These are phyloP conservation scores for Xylaria bambusicola DNA, from an alignment of 495 filamentous ascomycete genomes.

Conservation along the genomic window DNA sequence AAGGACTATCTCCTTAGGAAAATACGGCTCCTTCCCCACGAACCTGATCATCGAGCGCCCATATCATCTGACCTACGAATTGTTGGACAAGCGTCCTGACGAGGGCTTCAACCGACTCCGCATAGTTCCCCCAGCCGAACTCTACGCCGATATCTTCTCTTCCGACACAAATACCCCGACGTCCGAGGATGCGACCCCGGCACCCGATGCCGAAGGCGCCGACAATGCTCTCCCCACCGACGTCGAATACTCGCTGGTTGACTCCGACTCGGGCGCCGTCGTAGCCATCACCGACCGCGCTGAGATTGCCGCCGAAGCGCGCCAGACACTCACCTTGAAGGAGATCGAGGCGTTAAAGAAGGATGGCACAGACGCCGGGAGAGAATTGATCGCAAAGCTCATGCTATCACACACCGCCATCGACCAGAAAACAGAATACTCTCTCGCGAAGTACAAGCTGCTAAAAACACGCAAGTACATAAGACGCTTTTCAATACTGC, in stretches of 20 bases:
- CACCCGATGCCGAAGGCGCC: slow-evolving; percentile 35
- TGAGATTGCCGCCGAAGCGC: slow-evolving; percentile 75
- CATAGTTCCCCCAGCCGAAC: slow-evolving; percentile 76
- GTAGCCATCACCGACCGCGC: slow-evolving; percentile 78
- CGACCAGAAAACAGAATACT: slow-evolving; percentile 92
- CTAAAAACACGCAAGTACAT: slow-evolving; percentile 94
- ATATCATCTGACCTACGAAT: slow-evolving; percentile 86
- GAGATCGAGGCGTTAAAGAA: slow-evolving; percentile 93
- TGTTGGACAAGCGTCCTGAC: slow-evolving; percentile 66
- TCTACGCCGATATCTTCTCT: slow-evolving; percentile 77
- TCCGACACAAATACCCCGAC: slow-evolving; percentile 45
- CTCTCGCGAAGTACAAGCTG: slow-evolving; percentile 90
- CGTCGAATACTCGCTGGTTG: slow-evolving; percentile 46
- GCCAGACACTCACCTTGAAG: slow-evolving; percentile 77
- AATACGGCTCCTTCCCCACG: slow-evolving; percentile 83
- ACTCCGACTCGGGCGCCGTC: slow-evolving; percentile 51
- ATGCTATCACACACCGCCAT: slow-evolving; percentile 80
- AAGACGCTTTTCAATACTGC: slow-evolving; percentile 78
- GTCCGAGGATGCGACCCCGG: slow-evolving; percentile 33
- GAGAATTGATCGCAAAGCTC: slow-evolving; percentile 84
- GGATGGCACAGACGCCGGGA: slow-evolving; percentile 73
- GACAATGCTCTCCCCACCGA: slow-evolving; percentile 30
- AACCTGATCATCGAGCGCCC: slow-evolving; percentile 87
- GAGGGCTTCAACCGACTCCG: slow-evolving; percentile 63
- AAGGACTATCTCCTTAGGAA: slow-evolving; percentile 81